Conservation (phyloP, 2,329 filamentous ascomycete species). For the Fusarium abutilonis region DNA sequence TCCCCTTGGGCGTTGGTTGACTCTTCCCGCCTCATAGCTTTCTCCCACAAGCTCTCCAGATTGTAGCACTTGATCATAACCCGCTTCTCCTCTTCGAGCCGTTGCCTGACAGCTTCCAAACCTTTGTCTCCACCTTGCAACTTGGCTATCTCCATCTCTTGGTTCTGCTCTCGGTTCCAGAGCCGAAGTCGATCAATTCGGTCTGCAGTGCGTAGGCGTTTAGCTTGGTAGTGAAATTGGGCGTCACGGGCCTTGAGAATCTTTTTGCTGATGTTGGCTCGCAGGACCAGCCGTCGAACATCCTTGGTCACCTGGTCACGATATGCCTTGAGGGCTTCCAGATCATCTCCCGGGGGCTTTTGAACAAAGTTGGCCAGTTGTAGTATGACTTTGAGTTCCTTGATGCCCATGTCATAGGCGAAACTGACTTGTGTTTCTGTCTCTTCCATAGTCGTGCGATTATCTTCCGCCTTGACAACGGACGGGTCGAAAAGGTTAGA, state of each 20-base stretch:
- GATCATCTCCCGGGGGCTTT: slow-evolving; percentile 13
- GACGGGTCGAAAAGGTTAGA: slow-evolving; percentile 28
- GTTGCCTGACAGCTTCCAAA: slow-evolving; percentile 11
- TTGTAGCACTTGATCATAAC: slow-evolving; percentile 34
- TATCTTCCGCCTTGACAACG: slow-evolving; percentile 23
- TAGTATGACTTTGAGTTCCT: slow-evolving; percentile 28
- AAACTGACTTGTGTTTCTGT: slow-evolving; percentile 31
- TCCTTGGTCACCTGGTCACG: slow-evolving; percentile 15
- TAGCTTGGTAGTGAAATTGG: slow-evolving; percentile 34
- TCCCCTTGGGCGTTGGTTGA: slow-evolving; percentile 1
- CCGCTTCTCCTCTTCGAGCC: slow-evolving; percentile 31
- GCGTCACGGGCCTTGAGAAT: slow-evolving; percentile 30
- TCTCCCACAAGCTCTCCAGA: slow-evolving; percentile 31
- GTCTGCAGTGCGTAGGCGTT: slow-evolving; percentile 32
- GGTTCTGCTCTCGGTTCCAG: slow-evolving; percentile 32
- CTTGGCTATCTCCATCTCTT: slow-evolving; percentile 21
- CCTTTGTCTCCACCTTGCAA: slow-evolving; percentile 24
- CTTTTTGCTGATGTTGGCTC: slow-evolving; percentile 25
- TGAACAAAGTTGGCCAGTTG: slow-evolving; percentile 14
- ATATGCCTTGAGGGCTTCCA: slow-evolving; percentile 15
- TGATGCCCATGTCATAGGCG: slow-evolving; percentile 32
- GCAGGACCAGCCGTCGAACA: slow-evolving; percentile 16
- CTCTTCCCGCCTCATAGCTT: slow-evolving; percentile 21
- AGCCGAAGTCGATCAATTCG: slow-evolving; percentile 32
- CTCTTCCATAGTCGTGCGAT: slow-evolving; percentile 16